These are phyloP conservation scores for Heterobasidion irregulare DNA, from an alignment of 1,284 basidiomycete genomes.

Conservation along the genomic window DNA sequence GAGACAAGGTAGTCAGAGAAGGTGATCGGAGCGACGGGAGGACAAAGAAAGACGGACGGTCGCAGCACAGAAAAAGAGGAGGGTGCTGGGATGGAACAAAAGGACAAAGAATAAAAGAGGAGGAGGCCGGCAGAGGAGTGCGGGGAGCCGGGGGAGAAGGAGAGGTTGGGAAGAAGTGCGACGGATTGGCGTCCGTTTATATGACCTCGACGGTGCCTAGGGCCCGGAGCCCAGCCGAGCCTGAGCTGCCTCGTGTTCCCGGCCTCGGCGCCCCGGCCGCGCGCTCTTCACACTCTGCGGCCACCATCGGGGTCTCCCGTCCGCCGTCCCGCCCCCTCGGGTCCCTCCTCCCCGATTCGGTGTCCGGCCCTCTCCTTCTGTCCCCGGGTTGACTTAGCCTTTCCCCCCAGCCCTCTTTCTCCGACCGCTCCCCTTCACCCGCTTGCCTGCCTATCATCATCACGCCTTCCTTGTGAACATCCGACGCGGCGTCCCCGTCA, in stretches of 20 bases:
- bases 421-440: not conserved
- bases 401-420: not conserved
- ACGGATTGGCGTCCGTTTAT: not conserved
- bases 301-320: not conserved
- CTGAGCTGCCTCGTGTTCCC: not conserved
- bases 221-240: not conserved
- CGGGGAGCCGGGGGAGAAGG: slow-evolving; percentile 1
- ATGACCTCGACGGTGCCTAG: not conserved
- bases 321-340: too few species aligned
- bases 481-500: not conserved
- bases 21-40: slow-evolving; percentile 2
- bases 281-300: not conserved
- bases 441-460: not conserved
- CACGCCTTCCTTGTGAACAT: not conserved
- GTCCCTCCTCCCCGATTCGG: not conserved
- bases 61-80: slow-evolving; percentile 19
- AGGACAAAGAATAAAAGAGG: slow-evolving; percentile 16
- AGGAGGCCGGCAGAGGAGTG: slow-evolving; percentile 4
- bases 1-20: slow-evolving; percentile 4
- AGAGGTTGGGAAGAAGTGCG: not conserved
- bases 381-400: not conserved
- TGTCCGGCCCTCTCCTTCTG: not conserved
- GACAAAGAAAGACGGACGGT: slow-evolving; percentile 9
- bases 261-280: not conserved
- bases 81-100: slow-evolving; percentile 23